A percentile compares a stretch with the other conserved stretches of the same genome.
Conservation (phyloP, 2,329 filamentous ascomycete species). For the Ceratocystiopsis brevicomis region DNA sequence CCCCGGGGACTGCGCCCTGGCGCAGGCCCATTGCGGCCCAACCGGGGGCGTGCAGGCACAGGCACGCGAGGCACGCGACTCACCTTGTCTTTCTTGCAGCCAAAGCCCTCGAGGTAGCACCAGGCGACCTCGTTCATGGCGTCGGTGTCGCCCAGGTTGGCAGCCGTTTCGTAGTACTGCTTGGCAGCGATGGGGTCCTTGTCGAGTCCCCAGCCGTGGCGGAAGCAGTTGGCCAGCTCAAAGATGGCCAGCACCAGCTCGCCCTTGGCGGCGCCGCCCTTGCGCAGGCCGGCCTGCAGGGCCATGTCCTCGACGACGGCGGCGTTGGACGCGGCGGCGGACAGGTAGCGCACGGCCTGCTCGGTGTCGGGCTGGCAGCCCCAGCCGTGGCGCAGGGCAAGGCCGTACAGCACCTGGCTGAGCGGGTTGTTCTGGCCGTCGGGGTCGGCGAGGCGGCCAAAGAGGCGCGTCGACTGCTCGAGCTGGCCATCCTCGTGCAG, state of each 20-base stretch:
- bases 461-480: constrained; percentile 63
- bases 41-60: too few relatives aligned
- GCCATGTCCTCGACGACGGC: constrained; percentile 74
- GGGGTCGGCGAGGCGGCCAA: constrained; percentile 66
- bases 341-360: constrained; percentile 66
- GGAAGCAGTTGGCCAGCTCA: constrained; percentile 82
- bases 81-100: constrained; percentile 97
- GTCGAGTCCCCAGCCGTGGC: constrained; percentile 81
- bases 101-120: constrained; percentile 95
- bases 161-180: constrained; percentile 94
- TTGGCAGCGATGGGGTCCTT: constrained; percentile 74
- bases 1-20: too few relatives aligned
- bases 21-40: too few relatives aligned
- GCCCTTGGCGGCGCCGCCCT: constrained; percentile 85
- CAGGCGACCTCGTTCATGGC: constrained; percentile 94
- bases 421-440: constrained; percentile 77
- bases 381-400: constrained; percentile 89
- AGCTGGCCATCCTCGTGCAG: constrained; percentile 76
- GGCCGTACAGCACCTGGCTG: constrained; percentile 87
- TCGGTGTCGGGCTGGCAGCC: constrained; percentile 57
- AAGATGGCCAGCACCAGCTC: constrained; percentile 94
- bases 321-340: constrained; percentile 74
- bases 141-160: constrained; percentile 91
- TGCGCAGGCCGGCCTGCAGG: constrained; percentile 70
- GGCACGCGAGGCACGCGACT: constrained; percentile 20